Evolutionary conservation across 306 rosid genomes (phyloP).

Genomic region (Cucurbita pepo): DNA sequence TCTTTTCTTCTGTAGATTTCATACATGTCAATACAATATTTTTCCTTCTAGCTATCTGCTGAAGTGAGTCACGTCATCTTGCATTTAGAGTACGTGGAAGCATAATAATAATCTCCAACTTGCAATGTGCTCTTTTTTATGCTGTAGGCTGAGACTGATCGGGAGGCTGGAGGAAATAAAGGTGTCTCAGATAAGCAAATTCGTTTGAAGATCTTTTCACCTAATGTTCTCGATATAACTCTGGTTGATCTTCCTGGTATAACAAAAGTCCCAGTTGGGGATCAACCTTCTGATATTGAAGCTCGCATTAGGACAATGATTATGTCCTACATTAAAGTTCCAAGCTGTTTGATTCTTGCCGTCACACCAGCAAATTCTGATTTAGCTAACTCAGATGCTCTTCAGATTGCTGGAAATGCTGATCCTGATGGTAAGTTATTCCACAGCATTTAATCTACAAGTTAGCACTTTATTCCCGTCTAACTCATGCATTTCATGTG

Average conservation of each 20-base stretch:
- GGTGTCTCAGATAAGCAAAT: constrained; percentile 99
- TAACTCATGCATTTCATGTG: constrained; percentile 6
- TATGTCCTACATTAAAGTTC: constrained; percentile 80
- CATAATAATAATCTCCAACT: background rate
- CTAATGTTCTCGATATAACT: constrained; percentile 92
- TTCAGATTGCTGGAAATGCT: constrained; percentile 96
- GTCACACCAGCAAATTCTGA: constrained; percentile 98
- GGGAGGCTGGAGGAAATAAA: constrained; percentile 93
- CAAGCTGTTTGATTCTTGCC: constrained; percentile 83
- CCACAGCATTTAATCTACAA: constrained; percentile 8
- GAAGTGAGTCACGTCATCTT: background rate
- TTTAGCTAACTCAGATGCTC: constrained; percentile 97
- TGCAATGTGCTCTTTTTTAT: background rate
- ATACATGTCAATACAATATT: background rate
- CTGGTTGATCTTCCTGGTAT: constrained; percentile 96
- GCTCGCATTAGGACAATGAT: constrained; percentile 95
- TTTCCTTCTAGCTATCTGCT: background rate
- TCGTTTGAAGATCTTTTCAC: constrained; percentile 90
- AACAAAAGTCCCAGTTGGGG: constrained; percentile 98
- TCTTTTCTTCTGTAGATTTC: background rate
- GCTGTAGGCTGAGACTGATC: constrained; percentile 79
- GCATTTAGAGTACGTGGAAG: background rate
- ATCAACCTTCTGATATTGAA: constrained; percentile 95
- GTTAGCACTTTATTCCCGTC: background rate
- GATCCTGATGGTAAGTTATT: constrained; percentile 82